Evolutionary conservation across 2,329 filamentous ascomycete genomes (phyloP), one percentile per base, ranked within the genome.

Genomic region (Metarhizium robertsii): DNA sequence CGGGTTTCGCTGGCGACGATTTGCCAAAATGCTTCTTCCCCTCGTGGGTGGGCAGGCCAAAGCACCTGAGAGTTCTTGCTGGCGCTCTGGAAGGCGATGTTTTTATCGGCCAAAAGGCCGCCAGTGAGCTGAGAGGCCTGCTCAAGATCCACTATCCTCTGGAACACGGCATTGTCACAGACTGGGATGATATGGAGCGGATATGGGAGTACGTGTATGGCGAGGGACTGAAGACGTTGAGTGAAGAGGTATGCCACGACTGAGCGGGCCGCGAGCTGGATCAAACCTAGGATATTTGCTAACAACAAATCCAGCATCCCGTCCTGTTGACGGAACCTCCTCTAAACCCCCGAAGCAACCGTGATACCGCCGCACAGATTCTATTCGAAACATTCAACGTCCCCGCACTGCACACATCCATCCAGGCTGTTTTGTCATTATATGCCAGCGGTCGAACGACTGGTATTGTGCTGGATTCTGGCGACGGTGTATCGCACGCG

Each of bases 161-260:
- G 55, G 94, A 97, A 75, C 94, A 99, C 71, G 94, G 94, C 64
- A 95, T 99, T 66, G 94, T 99, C 60, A 99, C 94, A 63, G 91
- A 99, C 73, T 99, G 94, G 94, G 94, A 97, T 69, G 94, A 99
- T 69, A 99, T 99, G 94, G 94, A 99, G 78, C 86, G 90, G 75
- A 99, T 99, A 74, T 99, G 94, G 94, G 89, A 95, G 66, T 94
- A 95, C 68, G 91, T 99, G 53, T 99, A 97, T 71, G 89, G 89
- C 56, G 92, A 96, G 67, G 94, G 95, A 61, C 73, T 99, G 65
- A 97, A 96, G 78, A 96, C 92, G 52, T 79, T 96, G 68, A 96
- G 92, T 72, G 94, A 99, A 80, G 94, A 99, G 81, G 88, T 92
- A 57, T 40, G 69, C 60, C 8, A 20, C 52, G 49, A 18, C 40